phyloP scores from a whole-genome alignment of 306 rosid species.

The Vigna reflexopilosa region DNA sequence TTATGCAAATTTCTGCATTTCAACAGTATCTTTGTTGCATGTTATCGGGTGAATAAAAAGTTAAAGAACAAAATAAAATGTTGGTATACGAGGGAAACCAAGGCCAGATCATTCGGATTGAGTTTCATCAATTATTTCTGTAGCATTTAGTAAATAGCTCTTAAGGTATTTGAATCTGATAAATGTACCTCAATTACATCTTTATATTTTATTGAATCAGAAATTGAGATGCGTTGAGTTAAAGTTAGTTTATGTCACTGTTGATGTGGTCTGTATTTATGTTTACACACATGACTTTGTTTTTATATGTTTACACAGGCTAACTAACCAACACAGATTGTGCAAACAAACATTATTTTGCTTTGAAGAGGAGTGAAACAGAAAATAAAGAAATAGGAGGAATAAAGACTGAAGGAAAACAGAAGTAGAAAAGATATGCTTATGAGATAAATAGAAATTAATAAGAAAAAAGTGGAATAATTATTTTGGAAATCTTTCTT shows the following conservation, averaged over 20 bases:
- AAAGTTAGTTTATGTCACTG: not conserved
- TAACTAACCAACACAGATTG: not conserved
- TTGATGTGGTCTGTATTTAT: not conserved
- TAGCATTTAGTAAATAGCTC: not conserved
- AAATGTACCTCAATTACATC: too few relatives aligned
- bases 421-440: too few relatives aligned
- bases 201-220: slow-evolving; percentile 11
- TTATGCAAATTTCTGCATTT: slow-evolving; percentile 16
- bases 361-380: not conserved
- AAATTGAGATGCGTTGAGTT: not conserved
- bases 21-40: slow-evolving; percentile 5
- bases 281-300: not conserved
- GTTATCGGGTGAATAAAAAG: not conserved
- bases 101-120: not conserved
- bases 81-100: not conserved
- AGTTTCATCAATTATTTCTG: not conserved
- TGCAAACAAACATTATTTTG: not conserved
- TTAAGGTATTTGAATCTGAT: slow-evolving; percentile 4
- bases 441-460: too few relatives aligned
- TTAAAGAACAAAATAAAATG: not conserved
- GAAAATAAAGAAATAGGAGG: not conserved
- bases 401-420: not conserved
- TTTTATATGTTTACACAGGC: not conserved
- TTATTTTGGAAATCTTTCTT: too few relatives aligned
- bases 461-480: too few relatives aligned